Conservation (phyloP, 1,284 basidiomycete genomes). For the Tilletia walkeri region DNA sequence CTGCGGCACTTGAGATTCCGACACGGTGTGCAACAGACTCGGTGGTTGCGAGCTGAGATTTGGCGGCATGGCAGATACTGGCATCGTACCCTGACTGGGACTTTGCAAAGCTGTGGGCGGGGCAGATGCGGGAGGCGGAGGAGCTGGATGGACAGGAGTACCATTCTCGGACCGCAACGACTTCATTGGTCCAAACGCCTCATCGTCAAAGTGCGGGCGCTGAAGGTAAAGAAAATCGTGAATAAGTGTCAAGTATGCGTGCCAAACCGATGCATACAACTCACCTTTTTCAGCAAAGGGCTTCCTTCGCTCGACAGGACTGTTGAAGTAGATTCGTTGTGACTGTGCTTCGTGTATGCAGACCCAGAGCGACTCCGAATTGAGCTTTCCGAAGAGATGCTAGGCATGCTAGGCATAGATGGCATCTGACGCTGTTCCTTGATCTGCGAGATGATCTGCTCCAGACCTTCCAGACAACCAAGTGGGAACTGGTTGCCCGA, state of each 20-base stretch:
- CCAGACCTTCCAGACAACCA: not conserved
- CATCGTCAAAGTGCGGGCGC: conserved; percentile 12
- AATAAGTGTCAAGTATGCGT: not conserved
- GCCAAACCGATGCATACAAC: not conserved
- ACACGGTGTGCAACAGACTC: conserved; percentile 19
- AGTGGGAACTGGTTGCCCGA: not conserved
- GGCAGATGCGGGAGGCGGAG: conserved; percentile 24
- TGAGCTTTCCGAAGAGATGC: conserved; percentile 6
- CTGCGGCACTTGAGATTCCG: conserved; percentile 21
- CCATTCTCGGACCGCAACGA: conserved; percentile 24
- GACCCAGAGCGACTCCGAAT: not conserved
- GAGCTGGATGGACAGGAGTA: conserved; percentile 26
- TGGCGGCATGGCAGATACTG: not conserved
- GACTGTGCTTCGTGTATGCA: not conserved
- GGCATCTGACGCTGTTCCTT: not conserved
- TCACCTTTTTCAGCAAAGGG: conserved; percentile 12
- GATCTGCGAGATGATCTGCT: conserved; percentile 1
- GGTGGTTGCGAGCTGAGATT: conserved; percentile 8
- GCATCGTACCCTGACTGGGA: not conserved
- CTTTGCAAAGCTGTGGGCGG: conserved; percentile 20
- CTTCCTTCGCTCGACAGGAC: conserved; percentile 13
- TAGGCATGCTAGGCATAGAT: not conserved
- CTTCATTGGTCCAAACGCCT: conserved; percentile 19
- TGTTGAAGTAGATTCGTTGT: conserved; percentile 14
- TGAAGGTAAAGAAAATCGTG: not conserved